Evolutionary conservation across 345 rosid genomes (phyloP).

Genomic region (Citrus glauca): DNA sequence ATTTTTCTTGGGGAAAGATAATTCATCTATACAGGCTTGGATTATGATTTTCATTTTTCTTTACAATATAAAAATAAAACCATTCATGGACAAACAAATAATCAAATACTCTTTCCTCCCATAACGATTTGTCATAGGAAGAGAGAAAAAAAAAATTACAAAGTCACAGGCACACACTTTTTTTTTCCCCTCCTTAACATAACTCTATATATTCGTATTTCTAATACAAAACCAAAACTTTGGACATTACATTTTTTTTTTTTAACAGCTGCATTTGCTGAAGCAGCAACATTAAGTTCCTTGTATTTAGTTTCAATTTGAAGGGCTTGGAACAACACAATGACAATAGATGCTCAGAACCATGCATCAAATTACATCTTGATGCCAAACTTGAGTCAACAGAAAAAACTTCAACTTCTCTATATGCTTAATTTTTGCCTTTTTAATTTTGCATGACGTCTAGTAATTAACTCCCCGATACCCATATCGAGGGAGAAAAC

Average conservation of each 20-base stretch:
- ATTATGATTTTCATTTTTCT: background rate
- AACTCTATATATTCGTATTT: constrained; percentile 13
- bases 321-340: constrained; percentile 15
- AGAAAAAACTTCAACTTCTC: constrained; percentile 10
- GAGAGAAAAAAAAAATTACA: background rate
- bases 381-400: constrained; percentile 14
- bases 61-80: background rate
- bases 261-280: constrained; percentile 5
- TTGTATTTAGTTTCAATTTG: constrained; percentile 16
- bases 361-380: constrained; percentile 5
- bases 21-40: background rate
- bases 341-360: constrained; percentile 10
- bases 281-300: constrained; percentile 14
- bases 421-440: background rate
- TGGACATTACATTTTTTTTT: constrained; percentile 7
- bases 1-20: background rate
- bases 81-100: background rate
- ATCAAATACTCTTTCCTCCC: background rate
- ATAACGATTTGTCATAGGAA: background rate
- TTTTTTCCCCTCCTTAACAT: background rate
- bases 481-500: constrained; percentile 1
- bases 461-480: constrained; percentile 6
- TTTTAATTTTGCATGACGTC: constrained; percentile 1
- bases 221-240: constrained; percentile 25
- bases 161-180: background rate